phyloP scores from a whole-genome alignment of 164 flowering plant genomes.

The Kingdonia uniflora region DNA sequence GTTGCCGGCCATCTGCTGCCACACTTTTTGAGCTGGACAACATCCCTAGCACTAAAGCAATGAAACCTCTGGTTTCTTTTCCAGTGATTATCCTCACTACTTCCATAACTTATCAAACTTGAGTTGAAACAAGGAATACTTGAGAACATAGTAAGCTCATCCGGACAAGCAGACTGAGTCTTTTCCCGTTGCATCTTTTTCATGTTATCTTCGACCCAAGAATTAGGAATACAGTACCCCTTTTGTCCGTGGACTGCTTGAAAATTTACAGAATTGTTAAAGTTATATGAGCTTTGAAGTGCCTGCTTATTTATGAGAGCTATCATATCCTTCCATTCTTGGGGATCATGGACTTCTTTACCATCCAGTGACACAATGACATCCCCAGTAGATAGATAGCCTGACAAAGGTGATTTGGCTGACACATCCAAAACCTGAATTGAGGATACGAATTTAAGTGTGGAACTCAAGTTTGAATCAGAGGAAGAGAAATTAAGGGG shows the following conservation, averaged over 20 bases:
- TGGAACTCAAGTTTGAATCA: too few species aligned
- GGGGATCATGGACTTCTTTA: conserved; percentile 23
- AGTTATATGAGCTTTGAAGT: conserved; percentile 14
- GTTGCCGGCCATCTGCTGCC: conserved; percentile 35
- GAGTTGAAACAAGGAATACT: conserved; percentile 27
- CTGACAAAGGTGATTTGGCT: conserved; percentile 48
- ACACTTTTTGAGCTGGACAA: conserved; percentile 57
- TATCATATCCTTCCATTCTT: conserved; percentile 51
- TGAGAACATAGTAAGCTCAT: conserved; percentile 40
- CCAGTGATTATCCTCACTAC: conserved; percentile 11
- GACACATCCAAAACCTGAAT: conserved; percentile 60
- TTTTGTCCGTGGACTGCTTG: conserved; percentile 17
- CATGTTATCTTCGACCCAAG: conserved; percentile 30
- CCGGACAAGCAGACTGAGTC: conserved; percentile 39
- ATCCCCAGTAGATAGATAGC: conserved; percentile 61
- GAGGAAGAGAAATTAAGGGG: too few species aligned
- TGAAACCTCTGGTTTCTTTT: conserved; percentile 10
- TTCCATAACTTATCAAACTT: conserved; percentile 14
- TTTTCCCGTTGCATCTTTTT: conserved; percentile 15
- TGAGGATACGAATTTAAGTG: neutral
- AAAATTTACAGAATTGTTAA: conserved; percentile 8
- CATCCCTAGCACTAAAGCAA: conserved; percentile 54
- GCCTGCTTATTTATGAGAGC: conserved; percentile 19
- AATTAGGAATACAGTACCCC: conserved; percentile 66
- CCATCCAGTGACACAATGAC: conserved; percentile 64